Base-by-base conservation (phyloP, 306 rosid species). In the Quercus alba region DNA sequence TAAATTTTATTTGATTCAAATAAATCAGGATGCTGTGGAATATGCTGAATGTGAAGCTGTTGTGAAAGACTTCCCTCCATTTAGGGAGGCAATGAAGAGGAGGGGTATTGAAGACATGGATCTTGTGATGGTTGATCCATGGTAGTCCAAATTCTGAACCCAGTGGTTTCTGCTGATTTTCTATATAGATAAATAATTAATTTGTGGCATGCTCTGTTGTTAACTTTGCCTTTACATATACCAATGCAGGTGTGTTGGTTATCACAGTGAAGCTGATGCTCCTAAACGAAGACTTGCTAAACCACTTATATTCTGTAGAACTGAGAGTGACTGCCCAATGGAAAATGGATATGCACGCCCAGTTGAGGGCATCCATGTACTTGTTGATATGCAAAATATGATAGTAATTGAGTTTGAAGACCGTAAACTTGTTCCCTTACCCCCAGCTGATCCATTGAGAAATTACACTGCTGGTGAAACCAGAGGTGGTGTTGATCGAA, bases 271-370 rank as follows among this genome's bases (percentile, higher is more conserved):
- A 57, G 90, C 91, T 70, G 98, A 92, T 84, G 87, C 94, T 84
- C 98, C 98, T 49, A 87, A 90, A 75, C 75, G 81, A 81, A 94
- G 98, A 84, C 97, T 94, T 82, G 93, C 97, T 26, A 94, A 90
- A 83, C 98, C 98, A 51, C 86, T 94, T 81, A 83, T 94, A 72
- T 94, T 91, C 84, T 91, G 98, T 79, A 89, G 91, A 86, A 87
- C 91, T 68, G 98, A 94, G 91, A 94, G 98, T 67, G 98, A 94
- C 85, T 90, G 98, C 57, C 98, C 98, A 25, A 92, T 94, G 97
- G 98, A 94, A 84, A 94, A 94, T 84, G 98, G 98, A 68, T 94
- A 94, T 25, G 97, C 98, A 17, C 94, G 97, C 80, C 98, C 98
- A 71, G 93, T 94, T 69, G 98, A 94, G 86, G 98, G 98, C 69